phyloP scores from a whole-genome alignment of 352 stramenopile species.

The Phytopythium montanum region DNA sequence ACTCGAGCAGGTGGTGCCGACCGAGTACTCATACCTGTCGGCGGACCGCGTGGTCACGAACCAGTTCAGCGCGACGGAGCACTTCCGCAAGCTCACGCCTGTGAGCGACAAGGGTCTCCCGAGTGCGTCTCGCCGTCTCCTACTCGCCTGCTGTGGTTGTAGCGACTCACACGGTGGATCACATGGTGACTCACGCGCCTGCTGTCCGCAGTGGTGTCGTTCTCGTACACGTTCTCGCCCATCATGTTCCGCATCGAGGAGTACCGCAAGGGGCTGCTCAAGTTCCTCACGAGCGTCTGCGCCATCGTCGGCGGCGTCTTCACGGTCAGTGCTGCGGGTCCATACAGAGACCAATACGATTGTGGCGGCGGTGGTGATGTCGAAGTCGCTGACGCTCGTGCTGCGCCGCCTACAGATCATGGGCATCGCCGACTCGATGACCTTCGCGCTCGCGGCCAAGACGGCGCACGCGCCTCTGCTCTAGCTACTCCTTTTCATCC shows the following conservation, averaged over 20 bases:
- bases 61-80: conserved; percentile 98
- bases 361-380: no score
- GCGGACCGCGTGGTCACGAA: conserved; percentile 90
- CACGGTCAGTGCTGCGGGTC: conserved; percentile 42
- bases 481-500: conserved; percentile 22
- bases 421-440: conserved; percentile 63
- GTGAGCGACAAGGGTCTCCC: conserved; percentile 84
- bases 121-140: conserved; percentile 35
- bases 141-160: background rate
- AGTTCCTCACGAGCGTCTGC: conserved; percentile 92
- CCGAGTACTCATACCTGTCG: conserved; percentile 90
- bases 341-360: no score
- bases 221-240: conserved; percentile 96
- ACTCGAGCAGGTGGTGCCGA: conserved; percentile 91
- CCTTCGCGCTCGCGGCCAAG: conserved; percentile 52
- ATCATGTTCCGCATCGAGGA: conserved; percentile 96
- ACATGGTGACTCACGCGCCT: conserved; percentile 12
- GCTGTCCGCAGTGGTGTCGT: conserved; percentile 87
- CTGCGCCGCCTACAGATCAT: conserved; percentile 37
- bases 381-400: background rate
- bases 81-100: conserved; percentile 87
- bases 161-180: conserved; percentile 11
- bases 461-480: conserved; percentile 37
- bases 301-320: conserved; percentile 92
- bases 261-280: conserved; percentile 82